Base-by-base conservation (phyloP, 305 asterid genomes). In the Fraxinus nigra region DNA sequence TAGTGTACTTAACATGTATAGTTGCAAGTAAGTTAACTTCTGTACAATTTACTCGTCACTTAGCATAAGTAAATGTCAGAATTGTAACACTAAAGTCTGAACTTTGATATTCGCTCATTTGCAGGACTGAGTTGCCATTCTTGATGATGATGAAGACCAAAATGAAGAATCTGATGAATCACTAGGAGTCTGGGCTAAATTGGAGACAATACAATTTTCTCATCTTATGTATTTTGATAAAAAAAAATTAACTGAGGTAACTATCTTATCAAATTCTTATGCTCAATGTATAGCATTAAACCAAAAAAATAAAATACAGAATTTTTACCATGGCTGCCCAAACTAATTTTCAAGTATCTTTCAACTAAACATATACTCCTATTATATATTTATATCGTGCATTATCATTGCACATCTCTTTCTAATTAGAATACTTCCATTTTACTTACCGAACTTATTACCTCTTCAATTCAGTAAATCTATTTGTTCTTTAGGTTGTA, bases 171-270 rank as follows among this genome's bases (percentile, higher is more conserved):
- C 91, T 79, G 97, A 94, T 88, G 98, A 80, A 77, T 93, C 97
- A 26, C 80, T 91, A 20, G 97, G 98, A 63, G 98, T 93, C 83
- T 96, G 97, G 98, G 98, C 97, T 84, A 93, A 96, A 83, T 86
- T 96, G 90, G 98, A 92, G 82, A 96, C 99, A 1, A 94, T 94
- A 98, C 93, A 93, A 75, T 87, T 97, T 85, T 92, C 97, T 84
- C 99, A 96, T 91, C 99, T 98, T 30, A 92, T 94, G 92, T 87
- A 92, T 86, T 96, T 96, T 78, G 97, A 98, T 85, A 91, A 89
- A 85, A 96, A 87, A 4, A 30, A 32, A 28, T 82, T 96, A 40
- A 76, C 97, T 16, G 97, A 96, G 89, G 98, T 96, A 82, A 87
- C 84, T 72, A 26, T 24, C 79, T 72, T 59, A 18, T 81, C 80